Evolutionary conservation across 495 filamentous ascomycete species (phyloP), one percentile per base, ranked within the genome.

Genomic region (Daldinia loculata): DNA sequence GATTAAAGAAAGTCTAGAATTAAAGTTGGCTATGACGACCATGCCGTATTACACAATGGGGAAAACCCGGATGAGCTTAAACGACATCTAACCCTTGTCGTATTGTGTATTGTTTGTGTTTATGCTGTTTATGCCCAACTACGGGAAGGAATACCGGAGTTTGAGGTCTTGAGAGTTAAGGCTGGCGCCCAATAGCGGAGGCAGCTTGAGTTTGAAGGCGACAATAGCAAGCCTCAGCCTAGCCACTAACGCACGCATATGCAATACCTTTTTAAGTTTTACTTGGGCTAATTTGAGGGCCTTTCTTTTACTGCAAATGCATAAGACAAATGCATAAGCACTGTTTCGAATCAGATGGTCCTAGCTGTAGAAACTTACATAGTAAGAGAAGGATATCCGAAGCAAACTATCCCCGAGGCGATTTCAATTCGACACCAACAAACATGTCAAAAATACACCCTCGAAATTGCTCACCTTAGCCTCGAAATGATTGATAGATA

Each of bases 151-250:
- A 43, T 39, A 67, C 12, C 6, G 32, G 30, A 27, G 29, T 48
- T 48, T 32, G 38, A 50, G 38, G 4, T 56, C 22, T 62, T 57
- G 27, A 57, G 19, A 29, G 32, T 58, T 58, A 27, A 63, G 56
- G 58, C 53, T 71, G 52, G 59, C 34, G 36, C 45, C 53, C 36
- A 36, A 66, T 48, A 48, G 43, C 43, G 19, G 43, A 48, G 19
- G 43, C 19, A 48, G 12, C 9, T 48, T 48, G 43, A 48, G 43
- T 4, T 48, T 41, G 56, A 60, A 58, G 15, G 26, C 15, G 51
- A 53, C 11, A 30, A 48, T 19, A 30, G 17, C 43, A 53, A 66
- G 58, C 62, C 69, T 63, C 63, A 66, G 51, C 53, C 63, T 62
- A 66, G 69, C 53, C 57, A 66, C 69, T 34, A 12, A 66, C 11